Percentiles rank a stretch among this genome's conserved stretches.
phyloP scores from a whole-genome alignment of 768 basidiomycete species.

The Daedaleopsis sinensis region DNA sequence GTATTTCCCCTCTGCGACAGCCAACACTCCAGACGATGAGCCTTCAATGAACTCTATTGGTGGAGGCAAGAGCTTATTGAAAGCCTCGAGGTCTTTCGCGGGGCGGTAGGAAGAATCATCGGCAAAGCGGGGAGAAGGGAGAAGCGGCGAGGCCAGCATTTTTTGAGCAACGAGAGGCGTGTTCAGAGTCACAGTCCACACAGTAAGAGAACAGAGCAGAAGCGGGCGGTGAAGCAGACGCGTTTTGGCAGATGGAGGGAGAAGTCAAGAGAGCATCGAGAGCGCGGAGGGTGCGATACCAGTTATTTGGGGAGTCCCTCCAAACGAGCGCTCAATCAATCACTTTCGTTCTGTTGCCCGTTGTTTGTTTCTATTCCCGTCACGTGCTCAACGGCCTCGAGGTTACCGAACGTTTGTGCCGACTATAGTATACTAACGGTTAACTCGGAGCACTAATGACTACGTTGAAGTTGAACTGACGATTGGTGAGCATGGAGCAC shows the following conservation, averaged over 20 bases:
- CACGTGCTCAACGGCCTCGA: too few relatives aligned
- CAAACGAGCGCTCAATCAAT: background rate
- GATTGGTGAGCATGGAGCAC: too few relatives aligned
- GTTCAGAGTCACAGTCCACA: background rate
- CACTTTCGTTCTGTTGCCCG: constrained; percentile 11
- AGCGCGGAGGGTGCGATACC: background rate
- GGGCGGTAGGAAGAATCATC: constrained; percentile 62
- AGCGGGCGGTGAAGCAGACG: constrained; percentile 30
- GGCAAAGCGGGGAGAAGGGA: constrained; percentile 56
- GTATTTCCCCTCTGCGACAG: constrained; percentile 75
- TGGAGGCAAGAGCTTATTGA: constrained; percentile 80
- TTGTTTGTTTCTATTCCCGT: constrained; percentile 7
- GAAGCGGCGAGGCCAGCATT: constrained; percentile 73
- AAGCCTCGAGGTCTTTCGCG: constrained; percentile 70
- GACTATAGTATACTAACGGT: too few relatives aligned
- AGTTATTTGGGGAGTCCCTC: background rate
- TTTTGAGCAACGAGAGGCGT: constrained; percentile 22
- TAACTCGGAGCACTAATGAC: too few relatives aligned
- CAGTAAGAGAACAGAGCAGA: constrained; percentile 19
- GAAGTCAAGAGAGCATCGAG: background rate
- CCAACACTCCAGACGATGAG: constrained; percentile 75
- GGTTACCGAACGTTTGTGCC: too few relatives aligned
- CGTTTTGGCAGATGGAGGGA: constrained; percentile 2
- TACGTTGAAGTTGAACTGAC: too few relatives aligned
- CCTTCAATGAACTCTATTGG: constrained; percentile 84